Percentiles rank a stretch among this genome's conserved stretches.
These are phyloP conservation scores for Fusarium begoniae DNA, from an alignment of 2,329 filamentous ascomycete species.

Conservation along the genomic window DNA sequence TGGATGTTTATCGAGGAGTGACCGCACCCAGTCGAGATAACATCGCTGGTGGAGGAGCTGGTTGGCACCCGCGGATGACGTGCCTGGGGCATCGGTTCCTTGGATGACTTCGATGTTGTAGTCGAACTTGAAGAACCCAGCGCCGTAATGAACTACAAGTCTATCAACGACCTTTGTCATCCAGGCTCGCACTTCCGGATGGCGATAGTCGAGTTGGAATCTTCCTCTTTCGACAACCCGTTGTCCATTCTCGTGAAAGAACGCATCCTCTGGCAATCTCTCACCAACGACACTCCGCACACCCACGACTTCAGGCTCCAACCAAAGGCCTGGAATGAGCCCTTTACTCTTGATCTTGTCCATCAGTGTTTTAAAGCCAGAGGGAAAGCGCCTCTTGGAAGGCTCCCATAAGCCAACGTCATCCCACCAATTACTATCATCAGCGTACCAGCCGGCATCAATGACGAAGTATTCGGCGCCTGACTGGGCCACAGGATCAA, in stretches of 20 bases:
- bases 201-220: constrained; percentile 48
- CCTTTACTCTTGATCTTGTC: constrained; percentile 39
- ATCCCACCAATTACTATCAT: constrained; percentile 50
- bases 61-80: constrained; percentile 36
- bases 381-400: constrained; percentile 45
- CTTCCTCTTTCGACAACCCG: constrained; percentile 46
- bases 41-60: constrained; percentile 46
- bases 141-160: constrained; percentile 41
- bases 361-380: constrained; percentile 42
- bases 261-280: constrained; percentile 42
- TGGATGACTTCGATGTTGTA: constrained; percentile 50
- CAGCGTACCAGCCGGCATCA: constrained; percentile 50
- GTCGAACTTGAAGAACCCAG: constrained; percentile 49
- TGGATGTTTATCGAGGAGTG: constrained; percentile 40
- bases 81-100: constrained; percentile 42
- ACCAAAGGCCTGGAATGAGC: constrained; percentile 46
- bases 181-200: constrained; percentile 31
- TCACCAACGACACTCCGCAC: constrained; percentile 34
- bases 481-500: constrained; percentile 42
- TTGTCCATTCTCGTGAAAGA: constrained; percentile 46
- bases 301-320: constrained; percentile 50
- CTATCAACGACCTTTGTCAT: constrained; percentile 41
- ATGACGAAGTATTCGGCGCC: constrained; percentile 51
- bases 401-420: constrained; percentile 49
- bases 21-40: constrained; percentile 46